These are phyloP conservation scores for Xylariaceae sp. DNA, from an alignment of 2,329 filamentous ascomycete genomes.

Conservation along the genomic window DNA sequence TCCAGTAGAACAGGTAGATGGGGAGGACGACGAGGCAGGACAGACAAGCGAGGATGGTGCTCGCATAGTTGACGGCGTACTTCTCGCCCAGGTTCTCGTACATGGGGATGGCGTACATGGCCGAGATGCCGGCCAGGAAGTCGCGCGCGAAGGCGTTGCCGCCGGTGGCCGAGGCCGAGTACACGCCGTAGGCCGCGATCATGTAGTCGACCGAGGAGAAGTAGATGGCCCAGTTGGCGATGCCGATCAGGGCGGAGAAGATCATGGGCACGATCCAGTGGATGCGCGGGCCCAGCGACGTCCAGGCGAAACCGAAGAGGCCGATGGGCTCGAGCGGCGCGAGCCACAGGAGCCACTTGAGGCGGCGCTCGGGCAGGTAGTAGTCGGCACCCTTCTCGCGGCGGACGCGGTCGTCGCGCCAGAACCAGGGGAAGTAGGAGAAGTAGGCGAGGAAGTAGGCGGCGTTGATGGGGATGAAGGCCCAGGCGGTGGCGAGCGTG, in stretches of 20 bases:
- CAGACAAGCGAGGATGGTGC: slow-evolving; percentile 41
- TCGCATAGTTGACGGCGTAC: slow-evolving; percentile 38
- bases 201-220: slow-evolving; percentile 2
- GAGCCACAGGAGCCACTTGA: slow-evolving; percentile 39
- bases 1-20: slow-evolving; percentile 48
- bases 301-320: slow-evolving; percentile 1
- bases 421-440: slow-evolving; percentile 45
- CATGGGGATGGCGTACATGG: slow-evolving; percentile 1
- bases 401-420: slow-evolving; percentile 18
- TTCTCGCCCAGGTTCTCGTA: not conserved
- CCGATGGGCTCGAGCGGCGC: slow-evolving; percentile 29
- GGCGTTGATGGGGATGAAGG: slow-evolving; percentile 6
- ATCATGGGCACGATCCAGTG: slow-evolving; percentile 3
- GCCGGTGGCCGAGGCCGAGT: not conserved
- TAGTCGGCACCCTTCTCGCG: slow-evolving; percentile 34
- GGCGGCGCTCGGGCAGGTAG: slow-evolving; percentile 40
- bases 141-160: slow-evolving; percentile 2
- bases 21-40: slow-evolving; percentile 42
- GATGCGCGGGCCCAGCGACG: not conserved
- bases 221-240: slow-evolving; percentile 1
- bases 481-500: slow-evolving; percentile 19
- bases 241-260: slow-evolving; percentile 1
- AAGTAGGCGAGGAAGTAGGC: slow-evolving; percentile 51
- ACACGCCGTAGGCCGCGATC: slow-evolving; percentile 1
- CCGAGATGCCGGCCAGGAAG: slow-evolving; percentile 1